Conservation (phyloP, 177 flowering plant genomes). For the Tripterygium wilfordii region DNA sequence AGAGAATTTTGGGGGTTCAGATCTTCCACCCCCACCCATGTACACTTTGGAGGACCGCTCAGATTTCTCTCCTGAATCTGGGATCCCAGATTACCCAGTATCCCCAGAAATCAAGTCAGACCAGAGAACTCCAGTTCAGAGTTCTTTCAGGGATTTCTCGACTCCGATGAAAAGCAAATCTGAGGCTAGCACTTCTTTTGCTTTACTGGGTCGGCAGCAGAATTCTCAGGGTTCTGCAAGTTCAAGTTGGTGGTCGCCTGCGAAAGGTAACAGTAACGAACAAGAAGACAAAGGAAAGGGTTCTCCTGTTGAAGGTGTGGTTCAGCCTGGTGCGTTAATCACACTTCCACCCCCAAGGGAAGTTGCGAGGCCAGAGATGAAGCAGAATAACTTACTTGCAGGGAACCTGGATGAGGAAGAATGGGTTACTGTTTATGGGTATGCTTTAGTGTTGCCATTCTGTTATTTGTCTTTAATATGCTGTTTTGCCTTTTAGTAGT, state of each 20-base stretch:
- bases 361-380: slow-evolving; percentile 90
- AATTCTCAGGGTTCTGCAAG: slow-evolving; percentile 45
- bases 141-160: slow-evolving; percentile 30
- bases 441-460: slow-evolving; percentile 8
- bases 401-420: slow-evolving; percentile 71
- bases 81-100: slow-evolving; percentile 53
- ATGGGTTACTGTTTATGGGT: slow-evolving; percentile 98
- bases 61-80: slow-evolving; percentile 84
- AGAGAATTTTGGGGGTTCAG: slow-evolving; percentile 71
- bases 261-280: slow-evolving; percentile 49
- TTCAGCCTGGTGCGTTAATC: slow-evolving; percentile 72
- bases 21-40: slow-evolving; percentile 91
- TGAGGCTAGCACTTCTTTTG: slow-evolving; percentile 56
- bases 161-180: slow-evolving; percentile 46
- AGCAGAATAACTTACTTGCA: slow-evolving; percentile 47
- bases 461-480: background rate
- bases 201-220: slow-evolving; percentile 30
- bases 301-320: slow-evolving; percentile 90
- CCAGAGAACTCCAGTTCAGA: slow-evolving; percentile 36
- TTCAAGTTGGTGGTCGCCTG: slow-evolving; percentile 81
- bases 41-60: slow-evolving; percentile 86
- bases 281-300: slow-evolving; percentile 69
- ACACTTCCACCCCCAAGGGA: slow-evolving; percentile 85
- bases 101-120: slow-evolving; percentile 66
- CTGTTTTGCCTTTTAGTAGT: background rate